Conservation (phyloP, 495 filamentous ascomycete genomes). For the Aspergillus ostianus region DNA sequence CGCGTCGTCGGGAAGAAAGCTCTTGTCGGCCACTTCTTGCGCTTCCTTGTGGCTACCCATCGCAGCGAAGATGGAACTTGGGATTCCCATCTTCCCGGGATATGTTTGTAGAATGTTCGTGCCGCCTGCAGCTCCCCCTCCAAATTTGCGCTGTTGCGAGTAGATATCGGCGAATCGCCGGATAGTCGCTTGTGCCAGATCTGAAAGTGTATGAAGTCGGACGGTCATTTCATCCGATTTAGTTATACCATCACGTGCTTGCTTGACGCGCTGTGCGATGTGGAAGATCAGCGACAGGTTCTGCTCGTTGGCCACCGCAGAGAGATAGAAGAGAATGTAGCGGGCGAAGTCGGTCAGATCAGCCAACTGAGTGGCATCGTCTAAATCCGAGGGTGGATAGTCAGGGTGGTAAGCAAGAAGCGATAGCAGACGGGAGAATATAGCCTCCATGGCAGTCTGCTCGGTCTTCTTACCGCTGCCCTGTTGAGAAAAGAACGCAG, state of each 20-base stretch:
- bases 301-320: constrained; percentile 74
- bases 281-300: constrained; percentile 90
- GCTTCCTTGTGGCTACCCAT: constrained; percentile 75
- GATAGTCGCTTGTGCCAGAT: constrained; percentile 81
- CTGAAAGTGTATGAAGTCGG: constrained; percentile 78
- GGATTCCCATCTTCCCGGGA: constrained; percentile 76
- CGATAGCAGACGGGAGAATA: constrained; percentile 82
- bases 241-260: constrained; percentile 74
- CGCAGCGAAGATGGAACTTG: constrained; percentile 69
- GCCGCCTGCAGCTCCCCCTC: constrained; percentile 60
- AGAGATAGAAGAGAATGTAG: constrained; percentile 89
- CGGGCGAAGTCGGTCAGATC: constrained; percentile 76
- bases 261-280: constrained; percentile 89
- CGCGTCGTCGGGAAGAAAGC: constrained; percentile 77
- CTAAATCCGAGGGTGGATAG: constrained; percentile 54
- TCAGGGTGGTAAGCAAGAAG: constrained; percentile 94
- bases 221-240: constrained; percentile 50
- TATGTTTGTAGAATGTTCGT: constrained; percentile 77
- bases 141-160: constrained; percentile 48
- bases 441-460: constrained; percentile 68
- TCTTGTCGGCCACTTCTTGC: constrained; percentile 78
- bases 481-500: constrained; percentile 45
- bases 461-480: constrained; percentile 41
- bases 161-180: constrained; percentile 70
- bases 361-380: constrained; percentile 54